Base-by-base conservation (phyloP, 1,284 basidiomycete species). In the Sporisorium exsertum region DNA sequence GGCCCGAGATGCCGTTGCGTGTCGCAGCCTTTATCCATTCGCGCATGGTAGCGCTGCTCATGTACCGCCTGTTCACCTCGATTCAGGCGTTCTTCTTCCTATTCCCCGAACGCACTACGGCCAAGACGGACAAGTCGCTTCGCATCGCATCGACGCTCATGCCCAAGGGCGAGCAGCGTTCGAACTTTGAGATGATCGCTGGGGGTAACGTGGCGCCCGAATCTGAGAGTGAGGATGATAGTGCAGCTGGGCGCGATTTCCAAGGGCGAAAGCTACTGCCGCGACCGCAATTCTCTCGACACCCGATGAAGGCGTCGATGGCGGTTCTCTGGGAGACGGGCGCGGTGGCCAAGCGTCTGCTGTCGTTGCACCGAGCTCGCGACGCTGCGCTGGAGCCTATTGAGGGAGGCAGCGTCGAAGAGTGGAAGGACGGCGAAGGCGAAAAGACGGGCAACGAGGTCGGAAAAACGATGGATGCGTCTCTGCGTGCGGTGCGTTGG, bases 391-490 rank as follows among this genome's bases (percentile, higher is more conserved):
- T 75, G 35, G 59, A 68, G 27, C 64, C 72, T 1, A 59, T 75
- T 35, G 69, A 75, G 33, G 75, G 64, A 32, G 40, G 22, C 24
- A 29, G 47, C 9, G 15, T 15, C 33, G 58, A 60, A 12, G 16
- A 33, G 15, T 65, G 54, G 58, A 58, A 63, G 49, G 40, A 33
- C 18, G 66, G 57, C 42, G 65, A 74, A 10, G 62, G 43, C 29
- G 75, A 72, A 55, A 64, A 77, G 71, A 74, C 53, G 35, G 79
- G 79, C 45, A 79, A 77, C 45, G 77, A 74, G 29, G 72, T 77
- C 16, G 79, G 79, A 37, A 64, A 64, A 47, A 67, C 75, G 35
- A 71, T 81, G 65, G 66, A 68, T 20, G 69, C 64, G 4, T 67
- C 66, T 18, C 59, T 75, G 16, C 73, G 79, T 16, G 68, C 74